Conservation (phyloP, 345 rosid genomes). For the Cardamine chenopodiifolia region DNA sequence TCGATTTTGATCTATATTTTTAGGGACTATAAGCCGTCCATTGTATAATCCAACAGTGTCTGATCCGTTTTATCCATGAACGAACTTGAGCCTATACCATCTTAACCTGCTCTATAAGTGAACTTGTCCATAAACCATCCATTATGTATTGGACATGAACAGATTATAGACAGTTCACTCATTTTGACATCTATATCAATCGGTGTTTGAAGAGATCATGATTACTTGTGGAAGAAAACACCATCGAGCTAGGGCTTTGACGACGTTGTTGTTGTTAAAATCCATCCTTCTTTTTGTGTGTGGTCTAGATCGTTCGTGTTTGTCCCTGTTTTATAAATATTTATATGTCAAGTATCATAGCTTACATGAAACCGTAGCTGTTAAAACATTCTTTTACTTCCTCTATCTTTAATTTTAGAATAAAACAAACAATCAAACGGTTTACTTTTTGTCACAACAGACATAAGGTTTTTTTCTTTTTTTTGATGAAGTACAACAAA, state of each 20-base stretch:
- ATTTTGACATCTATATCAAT: too few species aligned
- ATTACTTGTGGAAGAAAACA: conserved; percentile 35
- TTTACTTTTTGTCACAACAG: background rate
- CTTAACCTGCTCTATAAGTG: too few species aligned
- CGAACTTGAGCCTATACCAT: too few species aligned
- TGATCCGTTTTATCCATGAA: too few species aligned
- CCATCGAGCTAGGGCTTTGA: conserved; percentile 30
- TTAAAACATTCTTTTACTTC: background rate
- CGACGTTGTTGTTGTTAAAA: background rate
- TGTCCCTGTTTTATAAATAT: background rate
- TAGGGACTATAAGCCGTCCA: too few species aligned
- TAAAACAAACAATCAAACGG: conserved; percentile 11
- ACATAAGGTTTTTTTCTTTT: background rate
- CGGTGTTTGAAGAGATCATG: conserved; percentile 18
- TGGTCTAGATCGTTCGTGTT: conserved; percentile 3
- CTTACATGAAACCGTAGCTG: conserved; percentile 30
- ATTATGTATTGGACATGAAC: too few species aligned
- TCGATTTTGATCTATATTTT: too few species aligned
- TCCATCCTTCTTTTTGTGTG: conserved; percentile 12
- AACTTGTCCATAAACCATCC: too few species aligned
- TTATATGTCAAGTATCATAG: background rate
- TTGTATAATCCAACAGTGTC: too few species aligned
- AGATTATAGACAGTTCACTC: too few species aligned
- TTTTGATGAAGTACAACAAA: background rate
- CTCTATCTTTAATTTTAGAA: background rate